A percentile compares a stretch with the other conserved stretches of the same genome.
These are phyloP conservation scores for Cetradonia linearis DNA, from an alignment of 495 filamentous ascomycete genomes.

Conservation along the genomic window DNA sequence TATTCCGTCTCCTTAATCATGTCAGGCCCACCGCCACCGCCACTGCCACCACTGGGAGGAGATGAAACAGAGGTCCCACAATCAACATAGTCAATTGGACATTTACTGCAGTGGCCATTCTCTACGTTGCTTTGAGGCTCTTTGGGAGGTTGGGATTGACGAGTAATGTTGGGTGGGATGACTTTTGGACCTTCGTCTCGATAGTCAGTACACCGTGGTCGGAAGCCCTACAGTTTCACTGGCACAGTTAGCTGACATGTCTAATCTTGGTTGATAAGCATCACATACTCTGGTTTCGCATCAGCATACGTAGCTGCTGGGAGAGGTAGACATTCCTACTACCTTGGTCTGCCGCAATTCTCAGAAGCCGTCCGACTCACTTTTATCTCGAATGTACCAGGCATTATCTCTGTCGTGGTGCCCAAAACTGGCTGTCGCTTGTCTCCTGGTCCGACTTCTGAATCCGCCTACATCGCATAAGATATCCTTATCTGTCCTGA, in stretches of 20 bases:
- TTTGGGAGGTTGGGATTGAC: neutral
- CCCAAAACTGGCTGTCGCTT: neutral
- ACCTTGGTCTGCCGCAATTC: neutral
- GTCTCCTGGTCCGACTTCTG: neutral
- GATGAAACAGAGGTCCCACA: neutral
- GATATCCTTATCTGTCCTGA: neutral
- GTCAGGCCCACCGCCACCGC: neutral
- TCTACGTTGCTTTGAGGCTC: neutral
- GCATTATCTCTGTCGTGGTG: neutral
- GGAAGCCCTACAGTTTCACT: neutral
- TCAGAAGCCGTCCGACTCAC: neutral
- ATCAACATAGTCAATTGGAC: neutral
- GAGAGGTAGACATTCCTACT: neutral
- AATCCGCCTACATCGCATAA: neutral
- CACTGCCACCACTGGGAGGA: neutral
- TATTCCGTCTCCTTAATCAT: neutral
- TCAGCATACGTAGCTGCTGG: neutral
- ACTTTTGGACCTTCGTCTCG: neutral
- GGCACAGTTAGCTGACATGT: neutral
- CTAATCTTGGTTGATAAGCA: neutral
- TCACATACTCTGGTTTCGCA: neutral
- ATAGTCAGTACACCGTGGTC: neutral
- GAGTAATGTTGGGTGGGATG: neutral
- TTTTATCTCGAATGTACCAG: neutral
- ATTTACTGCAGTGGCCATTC: neutral